phyloP scores from a whole-genome alignment of 139 green algal genomes.

The Diplosphaera chodatii region DNA sequence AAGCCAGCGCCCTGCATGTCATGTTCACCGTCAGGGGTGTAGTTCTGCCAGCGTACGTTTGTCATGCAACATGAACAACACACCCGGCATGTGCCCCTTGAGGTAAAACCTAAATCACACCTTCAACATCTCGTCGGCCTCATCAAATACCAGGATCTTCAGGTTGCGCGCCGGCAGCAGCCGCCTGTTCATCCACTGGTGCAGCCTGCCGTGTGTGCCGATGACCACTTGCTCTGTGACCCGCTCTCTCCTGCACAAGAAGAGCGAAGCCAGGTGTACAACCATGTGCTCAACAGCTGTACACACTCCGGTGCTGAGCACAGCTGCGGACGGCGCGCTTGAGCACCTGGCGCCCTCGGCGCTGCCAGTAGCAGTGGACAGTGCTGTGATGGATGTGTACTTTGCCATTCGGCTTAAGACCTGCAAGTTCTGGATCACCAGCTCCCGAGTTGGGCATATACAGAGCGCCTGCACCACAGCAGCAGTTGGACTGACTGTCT shows the following conservation, averaged over 20 bases:
- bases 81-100: too few species aligned
- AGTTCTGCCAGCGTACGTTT: too few species aligned
- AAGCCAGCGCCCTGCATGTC: constrained; percentile 71
- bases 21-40: neutral
- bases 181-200: constrained; percentile 77
- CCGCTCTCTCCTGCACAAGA: constrained; percentile 11
- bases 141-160: constrained; percentile 94
- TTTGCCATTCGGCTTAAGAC: constrained; percentile 87
- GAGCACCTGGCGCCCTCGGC: neutral
- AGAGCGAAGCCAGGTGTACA: too few species aligned
- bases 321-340: neutral
- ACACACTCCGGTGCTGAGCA: too few species aligned
- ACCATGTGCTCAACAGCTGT: too few species aligned
- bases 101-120: too few species aligned
- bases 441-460: constrained; percentile 94
- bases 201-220: constrained; percentile 92
- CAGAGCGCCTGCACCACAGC: constrained; percentile 80
- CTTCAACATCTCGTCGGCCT: constrained; percentile 98
- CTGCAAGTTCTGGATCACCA: constrained; percentile 89
- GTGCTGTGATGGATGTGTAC: constrained; percentile 60
- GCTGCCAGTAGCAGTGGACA: constrained; percentile 31
- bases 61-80: too few species aligned
- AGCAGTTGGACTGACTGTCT: too few species aligned
- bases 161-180: constrained; percentile 65
- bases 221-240: constrained; percentile 78